A percentile compares a stretch with the other conserved stretches of the same genome.
phyloP scores from a whole-genome alignment of 345 rosid species.

The Kernera saxatilis region DNA sequence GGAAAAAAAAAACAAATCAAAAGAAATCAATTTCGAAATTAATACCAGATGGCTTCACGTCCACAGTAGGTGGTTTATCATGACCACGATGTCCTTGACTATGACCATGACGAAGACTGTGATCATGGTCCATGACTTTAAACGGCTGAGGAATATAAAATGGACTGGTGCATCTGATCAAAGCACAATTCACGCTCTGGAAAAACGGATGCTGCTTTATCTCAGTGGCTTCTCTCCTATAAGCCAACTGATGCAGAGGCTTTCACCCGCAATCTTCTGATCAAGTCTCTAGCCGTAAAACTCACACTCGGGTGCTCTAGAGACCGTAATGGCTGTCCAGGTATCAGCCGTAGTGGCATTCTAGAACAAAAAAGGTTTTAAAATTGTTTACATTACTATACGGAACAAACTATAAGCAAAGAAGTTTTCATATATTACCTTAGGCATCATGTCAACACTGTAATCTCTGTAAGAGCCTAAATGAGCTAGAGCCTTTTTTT shows the following conservation, averaged over 20 bases:
- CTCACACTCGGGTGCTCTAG: conserved; percentile 74
- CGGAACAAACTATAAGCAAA: too few relatives aligned
- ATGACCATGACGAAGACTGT: conserved; percentile 8
- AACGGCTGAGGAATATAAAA: conserved; percentile 56
- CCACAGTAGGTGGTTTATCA: conserved; percentile 33
- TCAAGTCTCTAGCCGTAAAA: conserved; percentile 69
- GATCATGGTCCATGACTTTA: conserved; percentile 19
- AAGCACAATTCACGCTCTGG: conserved; percentile 76
- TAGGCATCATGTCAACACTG: too few relatives aligned
- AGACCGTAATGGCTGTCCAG: conserved; percentile 63
- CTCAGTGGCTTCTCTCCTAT: conserved; percentile 77
- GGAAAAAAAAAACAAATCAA: conserved; percentile 22
- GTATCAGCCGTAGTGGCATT: too few relatives aligned
- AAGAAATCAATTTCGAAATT: conserved; percentile 79
- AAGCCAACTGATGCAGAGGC: conserved; percentile 70
- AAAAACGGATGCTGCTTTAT: conserved; percentile 82
- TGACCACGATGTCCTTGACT: not conserved
- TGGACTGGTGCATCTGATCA: conserved; percentile 72
- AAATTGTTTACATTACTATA: too few relatives aligned
- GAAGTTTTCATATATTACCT: too few relatives aligned
- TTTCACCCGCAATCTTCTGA: conserved; percentile 69
- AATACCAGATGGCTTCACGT: conserved; percentile 53
- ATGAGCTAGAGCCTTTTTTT: too few relatives aligned
- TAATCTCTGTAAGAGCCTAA: too few relatives aligned
- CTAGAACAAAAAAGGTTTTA: too few relatives aligned